Evolutionary conservation across 768 basidiomycete genomes (phyloP), one percentile per base, ranked within the genome.

Genomic region (Rhodotorula paludigena): DNA sequence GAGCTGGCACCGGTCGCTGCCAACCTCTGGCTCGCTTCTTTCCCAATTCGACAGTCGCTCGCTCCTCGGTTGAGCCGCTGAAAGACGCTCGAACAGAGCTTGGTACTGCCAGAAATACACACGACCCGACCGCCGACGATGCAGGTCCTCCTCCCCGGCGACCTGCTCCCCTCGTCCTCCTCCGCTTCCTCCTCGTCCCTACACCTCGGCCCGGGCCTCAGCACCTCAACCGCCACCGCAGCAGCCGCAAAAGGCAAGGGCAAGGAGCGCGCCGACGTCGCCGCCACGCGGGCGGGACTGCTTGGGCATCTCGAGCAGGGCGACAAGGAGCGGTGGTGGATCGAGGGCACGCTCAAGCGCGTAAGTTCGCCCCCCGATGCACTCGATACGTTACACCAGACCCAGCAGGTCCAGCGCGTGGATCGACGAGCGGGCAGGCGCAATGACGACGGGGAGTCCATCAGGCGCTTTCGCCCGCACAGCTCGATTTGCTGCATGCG

Each of bases 281-380:
- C 21, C 25, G 66, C 66, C 21, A 54, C 47, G 28, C 44, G 60
- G 44, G 61, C 56, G 3, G 66, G 66, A 8, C 44, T 68, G 35
- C 35, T 68, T 18, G 66, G 66, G 10, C 56, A 53, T 8, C 21
- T 57, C 36, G 23, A 47, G 41, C 35, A 44, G n/a, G 51, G 30
- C 20, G 60, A 51, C 21, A 52, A 38, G 51, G 87, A 85, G 73
- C 86, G 85, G 77, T 89, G 88, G 84, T 97, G 91, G 91, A 82
- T 97, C 15, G 93, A 98, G 73, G 83, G 84, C 64, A 90, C 89
- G 75, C 85, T 89, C 47, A 83, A 86, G 75, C 86, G 93, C 74
- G 93, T 94, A 74, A 76, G 89, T 84, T 21, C 20, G 4, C 7
- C 21, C 38, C 9, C 16, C n/a, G n/a, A n/a, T n/a, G n/a, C n/a